phyloP scores from a whole-genome alignment of 768 basidiomycete species.

The Tulasnella sp. region DNA sequence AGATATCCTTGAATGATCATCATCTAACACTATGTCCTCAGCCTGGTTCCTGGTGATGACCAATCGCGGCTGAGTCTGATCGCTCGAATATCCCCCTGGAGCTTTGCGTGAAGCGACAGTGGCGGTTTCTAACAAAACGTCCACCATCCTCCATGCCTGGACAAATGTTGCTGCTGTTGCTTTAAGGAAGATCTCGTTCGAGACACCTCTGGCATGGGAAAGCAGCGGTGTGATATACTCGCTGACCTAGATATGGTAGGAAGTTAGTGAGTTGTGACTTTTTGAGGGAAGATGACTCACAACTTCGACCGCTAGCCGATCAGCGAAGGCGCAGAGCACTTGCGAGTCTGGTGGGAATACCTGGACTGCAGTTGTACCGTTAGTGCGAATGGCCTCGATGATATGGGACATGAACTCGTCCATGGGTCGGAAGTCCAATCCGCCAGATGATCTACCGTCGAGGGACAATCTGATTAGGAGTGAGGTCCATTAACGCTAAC shows the following conservation, averaged over 20 bases:
- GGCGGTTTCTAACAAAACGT: constrained; percentile 52
- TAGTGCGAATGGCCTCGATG: constrained; percentile 50
- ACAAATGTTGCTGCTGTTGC: constrained; percentile 85
- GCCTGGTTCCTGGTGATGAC: constrained; percentile 38
- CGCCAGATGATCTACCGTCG: constrained; percentile 37
- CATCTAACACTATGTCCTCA: constrained; percentile 72
- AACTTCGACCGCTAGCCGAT: constrained; percentile 76
- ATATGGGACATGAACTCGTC: constrained; percentile 74
- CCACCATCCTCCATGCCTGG: constrained; percentile 80
- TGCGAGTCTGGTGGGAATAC: constrained; percentile 76
- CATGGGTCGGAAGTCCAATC: constrained; percentile 86
- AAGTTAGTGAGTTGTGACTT: not conserved
- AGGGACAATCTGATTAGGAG: not conserved
- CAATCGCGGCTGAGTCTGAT: constrained; percentile 24
- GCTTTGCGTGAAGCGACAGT: constrained; percentile 21
- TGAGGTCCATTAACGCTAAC: not conserved
- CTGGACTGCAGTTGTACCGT: constrained; percentile 70
- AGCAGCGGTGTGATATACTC: constrained; percentile 80
- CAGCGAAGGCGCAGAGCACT: constrained; percentile 73
- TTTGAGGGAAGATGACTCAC: constrained; percentile 33
- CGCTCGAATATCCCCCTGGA: constrained; percentile 5
- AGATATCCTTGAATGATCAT: not conserved
- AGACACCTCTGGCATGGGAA: constrained; percentile 63
- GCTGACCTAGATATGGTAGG: constrained; percentile 43
- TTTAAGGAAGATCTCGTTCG: constrained; percentile 60